Base-by-base conservation (phyloP, 2,329 filamentous ascomycete species). In the Orbilia brochopaga region DNA sequence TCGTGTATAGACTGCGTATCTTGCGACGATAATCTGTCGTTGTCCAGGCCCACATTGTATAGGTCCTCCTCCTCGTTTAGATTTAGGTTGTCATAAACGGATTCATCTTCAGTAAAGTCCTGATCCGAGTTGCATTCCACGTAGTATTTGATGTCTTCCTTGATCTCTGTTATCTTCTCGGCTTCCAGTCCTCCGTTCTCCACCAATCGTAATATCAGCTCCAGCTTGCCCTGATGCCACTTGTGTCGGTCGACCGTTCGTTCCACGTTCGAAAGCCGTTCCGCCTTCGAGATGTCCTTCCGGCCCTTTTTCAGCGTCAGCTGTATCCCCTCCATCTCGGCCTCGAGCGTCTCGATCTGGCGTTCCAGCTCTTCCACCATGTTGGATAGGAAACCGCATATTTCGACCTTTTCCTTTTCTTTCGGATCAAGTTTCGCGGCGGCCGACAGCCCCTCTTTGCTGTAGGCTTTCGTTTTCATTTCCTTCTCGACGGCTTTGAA, bases 401-500 rank as follows among this genome's bases (percentile, higher is more conserved):
- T 85, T 77, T 97, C 93, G 73, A 90, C 84, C 81, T 96, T 96
- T 79, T 96, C 93, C 80, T 95, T 91, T 80, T 97, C 94, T 79
- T 92, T 96, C n/a, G 94, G 94, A 81, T 99, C 94, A 74, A 97
- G 85, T 81, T 96, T 95, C 56, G 91, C 88, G 24, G 92, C 91
- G 58, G 93, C 90, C 74, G 91, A 94, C 75, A 99, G 83, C 50
- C 94, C 94, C 81, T 97, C 94, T 83, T 99, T 97, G 74, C 94
- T 97, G 82, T 96, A 99, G 73, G 94, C 94, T 81, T 99, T 99
- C 65, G 94, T 99, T 84, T 99, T 99, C 94, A 99, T 97, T 78
- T 96, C 94, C 84, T 99, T 99, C 81, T 99, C 94, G 59, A 99
- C 94, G n/a, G 92, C 93, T 83, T 99, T 99, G 86, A 99, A 99